Conservation (phyloP, 345 rosid species). For the Pistacia integerrima region DNA sequence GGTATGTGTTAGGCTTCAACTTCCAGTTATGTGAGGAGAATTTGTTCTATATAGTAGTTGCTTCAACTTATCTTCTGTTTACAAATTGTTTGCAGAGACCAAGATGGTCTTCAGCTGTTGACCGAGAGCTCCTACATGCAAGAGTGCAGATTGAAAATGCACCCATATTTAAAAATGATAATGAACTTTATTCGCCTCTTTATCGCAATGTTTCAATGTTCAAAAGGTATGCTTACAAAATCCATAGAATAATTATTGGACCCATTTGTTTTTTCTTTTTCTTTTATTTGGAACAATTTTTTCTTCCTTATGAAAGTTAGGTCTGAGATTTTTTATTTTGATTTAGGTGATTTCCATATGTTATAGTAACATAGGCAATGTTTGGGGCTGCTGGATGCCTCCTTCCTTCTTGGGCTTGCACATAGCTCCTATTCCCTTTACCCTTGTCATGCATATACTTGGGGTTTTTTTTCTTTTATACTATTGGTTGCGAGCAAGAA, state of each 20-base stretch:
- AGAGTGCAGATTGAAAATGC: constrained; percentile 73
- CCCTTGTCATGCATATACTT: background rate
- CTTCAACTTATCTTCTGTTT: constrained; percentile 14
- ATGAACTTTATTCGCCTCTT: constrained; percentile 61
- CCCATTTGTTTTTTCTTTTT: background rate
- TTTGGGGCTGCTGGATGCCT: background rate
- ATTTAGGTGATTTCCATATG: background rate
- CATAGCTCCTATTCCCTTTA: background rate
- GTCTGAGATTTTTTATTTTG: background rate
- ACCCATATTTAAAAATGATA: constrained; percentile 47
- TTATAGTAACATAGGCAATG: background rate
- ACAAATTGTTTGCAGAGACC: constrained; percentile 47
- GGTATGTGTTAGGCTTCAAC: constrained; percentile 41
- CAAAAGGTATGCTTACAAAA: constrained; percentile 50
- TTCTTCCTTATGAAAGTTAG: background rate
- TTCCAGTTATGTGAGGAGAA: constrained; percentile 8
- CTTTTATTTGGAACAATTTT: background rate
- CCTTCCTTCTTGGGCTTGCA: background rate
- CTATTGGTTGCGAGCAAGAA: background rate
- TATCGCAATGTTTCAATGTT: constrained; percentile 77
- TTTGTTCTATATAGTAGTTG: background rate
- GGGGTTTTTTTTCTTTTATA: background rate
- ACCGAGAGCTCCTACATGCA: constrained; percentile 53
- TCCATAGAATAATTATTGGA: background rate
- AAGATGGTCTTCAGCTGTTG: constrained; percentile 60